Evolutionary conservation across 2,329 filamentous ascomycete species (phyloP), one percentile per base, ranked within the genome.

Genomic region (Thelonectria blattea): DNA sequence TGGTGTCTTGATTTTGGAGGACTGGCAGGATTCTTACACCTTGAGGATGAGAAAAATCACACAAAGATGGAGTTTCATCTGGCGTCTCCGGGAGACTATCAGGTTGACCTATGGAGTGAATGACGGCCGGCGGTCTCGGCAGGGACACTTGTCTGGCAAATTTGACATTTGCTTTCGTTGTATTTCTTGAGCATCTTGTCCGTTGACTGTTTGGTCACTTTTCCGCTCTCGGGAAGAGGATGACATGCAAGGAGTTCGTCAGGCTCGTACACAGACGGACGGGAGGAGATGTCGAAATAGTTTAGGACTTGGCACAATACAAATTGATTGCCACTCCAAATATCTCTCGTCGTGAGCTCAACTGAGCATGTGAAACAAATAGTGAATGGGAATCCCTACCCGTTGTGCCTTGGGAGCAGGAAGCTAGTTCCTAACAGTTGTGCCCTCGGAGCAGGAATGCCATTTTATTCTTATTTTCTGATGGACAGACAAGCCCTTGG

Each of bases 151-250:
- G 67, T 71, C 67, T 62, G 67, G 69, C 69, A 71, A 68, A 68
- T 71, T 71, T 66, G 69, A 71, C 46, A 71, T 71, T 71, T 71
- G 69, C 69, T 65, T 71, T 71, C 65, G 48, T 67, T 68, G 68
- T 66, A 71, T 69, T 71, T 68, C 60, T 71, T 61, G 62, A 51
- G 55, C 61, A 68, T 62, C 52, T 60, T 61, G 53, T 51, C 48
- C 53, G 37, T 64, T 54, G 59, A 47, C 58, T 61, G 48, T 57
- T 55, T 56, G 43, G 24, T 48, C 46, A 34, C 48, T 51, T 57
- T 68, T 41, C 50, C 50, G 37, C 50, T 49, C 46, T 27, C 39
- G 47, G 61, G 55, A 30, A 47, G 50, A 47, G 8, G 8, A 20
- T 24, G 43, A 15, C 8, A 45, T 42, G 18, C 43, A 34, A 39